phyloP scores from a whole-genome alignment of 2,329 filamentous ascomycete genomes.

The Talaromyces pinophilus region DNA sequence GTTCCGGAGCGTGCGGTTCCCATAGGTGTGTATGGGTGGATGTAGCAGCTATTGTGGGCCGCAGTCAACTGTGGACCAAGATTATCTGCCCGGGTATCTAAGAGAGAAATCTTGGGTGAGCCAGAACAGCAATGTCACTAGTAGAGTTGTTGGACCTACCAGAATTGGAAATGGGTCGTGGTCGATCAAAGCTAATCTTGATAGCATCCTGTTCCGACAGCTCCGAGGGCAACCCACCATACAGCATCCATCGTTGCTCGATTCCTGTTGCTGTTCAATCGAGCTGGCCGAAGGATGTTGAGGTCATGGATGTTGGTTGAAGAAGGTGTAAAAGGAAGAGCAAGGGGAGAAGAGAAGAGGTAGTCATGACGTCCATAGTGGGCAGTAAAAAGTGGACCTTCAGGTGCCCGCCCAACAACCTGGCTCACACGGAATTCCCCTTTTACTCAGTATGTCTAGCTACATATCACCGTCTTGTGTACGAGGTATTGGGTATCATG shows the following conservation, averaged over 20 bases:
- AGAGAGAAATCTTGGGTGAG: background rate
- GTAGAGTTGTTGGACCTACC: background rate
- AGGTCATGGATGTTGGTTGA: background rate
- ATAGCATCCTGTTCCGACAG: background rate
- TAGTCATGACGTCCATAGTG: constrained; percentile 16
- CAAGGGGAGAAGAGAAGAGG: background rate
- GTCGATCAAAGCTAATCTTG: background rate
- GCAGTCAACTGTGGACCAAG: background rate
- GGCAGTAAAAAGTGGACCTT: too few relatives aligned
- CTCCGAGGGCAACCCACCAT: background rate
- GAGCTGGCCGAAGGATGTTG: background rate
- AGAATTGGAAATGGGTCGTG: background rate
- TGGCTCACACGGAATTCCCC: background rate
- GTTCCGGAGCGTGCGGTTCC: constrained; percentile 2
- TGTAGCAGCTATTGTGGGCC: background rate
- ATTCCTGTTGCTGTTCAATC: background rate
- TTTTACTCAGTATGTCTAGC: background rate
- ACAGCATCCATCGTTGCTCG: background rate
- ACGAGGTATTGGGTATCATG: too few relatives aligned
- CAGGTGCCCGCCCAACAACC: too few relatives aligned
- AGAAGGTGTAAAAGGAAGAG: background rate
- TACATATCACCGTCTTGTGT: too few relatives aligned
- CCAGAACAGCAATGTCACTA: background rate
- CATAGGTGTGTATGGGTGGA: constrained; percentile 13
- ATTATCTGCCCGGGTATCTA: background rate